Evolutionary conservation across 2,329 filamentous ascomycete genomes (phyloP).

Genomic region (Mycosphaerelloides madeirae): DNA sequence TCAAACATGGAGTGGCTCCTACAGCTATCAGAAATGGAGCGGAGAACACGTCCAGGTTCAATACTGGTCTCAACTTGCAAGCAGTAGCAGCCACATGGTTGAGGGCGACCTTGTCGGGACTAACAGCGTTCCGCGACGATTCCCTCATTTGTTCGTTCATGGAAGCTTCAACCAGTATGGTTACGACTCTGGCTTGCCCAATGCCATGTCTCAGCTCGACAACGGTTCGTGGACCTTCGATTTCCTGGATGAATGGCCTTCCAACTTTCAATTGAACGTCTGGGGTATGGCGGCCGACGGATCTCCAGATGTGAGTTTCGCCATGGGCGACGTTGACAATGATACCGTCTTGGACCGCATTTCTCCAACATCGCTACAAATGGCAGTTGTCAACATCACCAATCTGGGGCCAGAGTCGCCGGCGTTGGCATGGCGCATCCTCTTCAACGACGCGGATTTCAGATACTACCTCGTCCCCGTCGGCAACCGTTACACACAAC

Average conservation of each 20-base stretch:
- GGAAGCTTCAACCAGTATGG: conserved; percentile 61
- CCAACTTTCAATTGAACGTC: conserved; percentile 57
- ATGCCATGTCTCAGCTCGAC: conserved; percentile 47
- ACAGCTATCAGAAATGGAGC: conserved; percentile 52
- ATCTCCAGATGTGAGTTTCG: conserved; percentile 54
- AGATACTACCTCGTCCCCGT: conserved; percentile 50
- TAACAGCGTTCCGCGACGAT: conserved; percentile 42
- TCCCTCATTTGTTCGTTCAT: conserved; percentile 60
- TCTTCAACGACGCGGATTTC: conserved; percentile 52
- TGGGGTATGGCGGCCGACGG: conserved; percentile 64
- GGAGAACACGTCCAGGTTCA: conserved; percentile 60
- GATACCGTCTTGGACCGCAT: conserved; percentile 59
- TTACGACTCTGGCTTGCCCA: conserved; percentile 56
- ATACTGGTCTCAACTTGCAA: conserved; percentile 57
- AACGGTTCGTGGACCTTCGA: conserved; percentile 54
- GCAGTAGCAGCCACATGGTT: conserved; percentile 57
- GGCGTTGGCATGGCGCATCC: conserved; percentile 52
- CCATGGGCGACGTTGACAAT: conserved; percentile 58
- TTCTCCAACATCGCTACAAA: conserved; percentile 54
- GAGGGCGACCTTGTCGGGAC: conserved; percentile 51
- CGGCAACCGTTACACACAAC: conserved; percentile 52
- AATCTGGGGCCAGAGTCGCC: conserved; percentile 49
- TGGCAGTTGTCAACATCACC: conserved; percentile 57
- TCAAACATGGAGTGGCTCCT: conserved; percentile 55
- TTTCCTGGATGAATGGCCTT: conserved; percentile 61